Conservation (phyloP, 441 rosid species). For the Euphorbia schlechtendalii region DNA sequence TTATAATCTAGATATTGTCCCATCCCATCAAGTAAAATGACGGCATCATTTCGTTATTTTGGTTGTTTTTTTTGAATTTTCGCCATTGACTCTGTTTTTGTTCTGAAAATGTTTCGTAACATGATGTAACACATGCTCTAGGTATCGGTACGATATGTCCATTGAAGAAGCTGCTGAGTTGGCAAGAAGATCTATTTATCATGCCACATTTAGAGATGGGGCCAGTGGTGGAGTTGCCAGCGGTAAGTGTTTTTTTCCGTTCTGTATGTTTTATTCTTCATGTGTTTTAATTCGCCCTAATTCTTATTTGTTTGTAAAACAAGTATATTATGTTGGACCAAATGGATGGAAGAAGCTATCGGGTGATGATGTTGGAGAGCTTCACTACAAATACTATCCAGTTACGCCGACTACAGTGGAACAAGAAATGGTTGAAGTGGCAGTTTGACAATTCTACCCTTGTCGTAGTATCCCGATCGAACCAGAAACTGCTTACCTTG, state of each 20-base stretch:
- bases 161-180: conserved; percentile 90
- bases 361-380: conserved; percentile 97
- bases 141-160: conserved; percentile 81
- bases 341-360: conserved; percentile 93
- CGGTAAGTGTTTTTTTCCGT: conserved; percentile 46
- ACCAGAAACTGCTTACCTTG: too few species aligned
- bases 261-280: background rate
- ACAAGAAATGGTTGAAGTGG: conserved; percentile 85
- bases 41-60: background rate
- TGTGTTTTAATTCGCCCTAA: background rate
- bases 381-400: conserved; percentile 76
- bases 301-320: conserved; percentile 5
- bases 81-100: background rate
- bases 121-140: conserved; percentile 17
- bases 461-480: background rate
- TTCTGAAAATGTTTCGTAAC: background rate
- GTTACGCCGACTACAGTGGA: conserved; percentile 53
- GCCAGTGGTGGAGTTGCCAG: conserved; percentile 99
- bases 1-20: too few species aligned
- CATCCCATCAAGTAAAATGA: too few species aligned
- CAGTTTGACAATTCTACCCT: background rate
- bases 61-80: background rate
- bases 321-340: conserved; percentile 94
- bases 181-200: conserved; percentile 95
- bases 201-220: conserved; percentile 97